Percentiles rank a stretch among this genome's conserved stretches.
Evolutionary conservation across 345 rosid genomes (phyloP).

Genomic region (Orychophragmus violaceus): DNA sequence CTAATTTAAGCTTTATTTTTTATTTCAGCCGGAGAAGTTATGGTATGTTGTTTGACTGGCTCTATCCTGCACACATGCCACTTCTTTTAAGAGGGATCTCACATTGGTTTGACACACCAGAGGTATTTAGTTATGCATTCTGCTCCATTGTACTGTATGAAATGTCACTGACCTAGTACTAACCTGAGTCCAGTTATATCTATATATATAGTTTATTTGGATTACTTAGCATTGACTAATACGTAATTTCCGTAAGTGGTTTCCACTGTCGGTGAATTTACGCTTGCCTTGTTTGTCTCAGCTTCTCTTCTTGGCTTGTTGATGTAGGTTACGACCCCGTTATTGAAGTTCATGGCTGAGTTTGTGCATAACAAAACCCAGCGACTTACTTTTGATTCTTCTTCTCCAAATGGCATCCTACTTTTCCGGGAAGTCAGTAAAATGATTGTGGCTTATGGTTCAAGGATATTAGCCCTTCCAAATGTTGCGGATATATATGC

Average conservation of each 20-base stretch:
- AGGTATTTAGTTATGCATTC: conserved; percentile 48
- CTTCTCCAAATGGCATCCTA: conserved; percentile 98
- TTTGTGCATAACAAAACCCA: conserved; percentile 95
- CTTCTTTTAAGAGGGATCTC: conserved; percentile 86
- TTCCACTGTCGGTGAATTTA: neutral
- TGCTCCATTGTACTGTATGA: neutral
- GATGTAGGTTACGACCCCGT: conserved; percentile 87
- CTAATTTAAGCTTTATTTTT: conserved; percentile 6
- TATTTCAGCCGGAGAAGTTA: conserved; percentile 85
- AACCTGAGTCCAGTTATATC: neutral
- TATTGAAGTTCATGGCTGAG: conserved; percentile 97
- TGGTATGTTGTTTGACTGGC: conserved; percentile 94
- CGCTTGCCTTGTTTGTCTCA: conserved; percentile 8
- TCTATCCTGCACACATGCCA: conserved; percentile 93
- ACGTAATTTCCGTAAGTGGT: neutral
- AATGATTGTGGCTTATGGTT: conserved; percentile 87
- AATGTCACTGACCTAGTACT: no score
- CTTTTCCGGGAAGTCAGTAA: conserved; percentile 99
- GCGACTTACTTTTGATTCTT: conserved; percentile 89
- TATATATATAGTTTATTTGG: neutral
- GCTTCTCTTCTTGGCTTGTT: conserved; percentile 13
- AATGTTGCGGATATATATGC: conserved; percentile 89
- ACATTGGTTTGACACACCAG: conserved; percentile 94
- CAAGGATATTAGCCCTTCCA: conserved; percentile 91
- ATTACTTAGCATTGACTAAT: neutral